Evolutionary conservation across 31 red algal species (phyloP), one percentile per base, ranked within the genome.

Genomic region (Asparagopsis taxiformis): DNA sequence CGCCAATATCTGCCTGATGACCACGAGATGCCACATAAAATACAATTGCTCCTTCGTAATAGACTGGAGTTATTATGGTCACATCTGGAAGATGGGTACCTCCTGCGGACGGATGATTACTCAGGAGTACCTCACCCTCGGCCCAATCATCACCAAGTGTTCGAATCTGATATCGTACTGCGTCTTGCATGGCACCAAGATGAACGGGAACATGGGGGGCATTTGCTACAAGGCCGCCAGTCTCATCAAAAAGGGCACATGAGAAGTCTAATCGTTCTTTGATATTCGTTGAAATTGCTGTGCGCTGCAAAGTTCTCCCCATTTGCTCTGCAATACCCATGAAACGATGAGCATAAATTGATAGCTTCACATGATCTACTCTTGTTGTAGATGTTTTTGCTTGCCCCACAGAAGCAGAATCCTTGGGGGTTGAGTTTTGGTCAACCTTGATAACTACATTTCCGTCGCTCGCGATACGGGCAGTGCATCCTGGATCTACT

Each of bases 291-390:
- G 85, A 91, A 51, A 94, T 90, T 10, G 96, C 80, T 9, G 91
- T 94, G 49, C 91, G 70, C 53, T 94, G 96, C 48, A 99, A 73
- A 19, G 87, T 88, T 19, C 91, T 69, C 29, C 96, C 96, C 87
- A 94, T 95, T 59, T 99, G 96, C 71, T 99, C 96, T 1, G 96
- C 96, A 51, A 99, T 94, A 34, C 82, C 55, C 91, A 99, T 99
- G 65, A 99, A 99, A 49, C 91, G 96, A 77, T 94, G 72, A n/a
- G 75, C 63, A 62, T 79, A 92, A 24, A 99, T 82, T 13, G 79
- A 87, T 43, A 90, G 80, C 59, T 87, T 55, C 24, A 99, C 68
- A 22, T 75, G 85, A 70, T 99, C 94, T 0, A 52, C 65, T 24
- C 41, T 43, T 31, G 44, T 20, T 21, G 3, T 31, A n/a, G 7